Evolutionary conservation across 441 rosid genomes (phyloP), one percentile per base, ranked within the genome.

Genomic region (Dalechampia spathulata): DNA sequence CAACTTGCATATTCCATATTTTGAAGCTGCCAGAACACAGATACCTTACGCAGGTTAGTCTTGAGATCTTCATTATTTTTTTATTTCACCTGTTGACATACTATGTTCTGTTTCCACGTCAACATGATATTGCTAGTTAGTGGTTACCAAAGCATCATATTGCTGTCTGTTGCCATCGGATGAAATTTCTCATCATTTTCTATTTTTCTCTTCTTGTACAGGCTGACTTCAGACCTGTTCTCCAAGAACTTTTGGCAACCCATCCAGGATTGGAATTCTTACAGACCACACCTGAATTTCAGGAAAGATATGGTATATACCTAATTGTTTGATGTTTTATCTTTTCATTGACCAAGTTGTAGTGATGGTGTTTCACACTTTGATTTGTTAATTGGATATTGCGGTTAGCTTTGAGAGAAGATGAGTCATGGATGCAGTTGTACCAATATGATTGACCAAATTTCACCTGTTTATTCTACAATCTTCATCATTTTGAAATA

Each of bases 261-360:
- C 99, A 93, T 81, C 89, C 96, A 2, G 99, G 99, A 38, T 72
- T 93, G 73, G 99, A 90, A 66, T 90, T 93, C 75, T 71, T 93
- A 59, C 93, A 87, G 61, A 75, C 70, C 62, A 93, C 96, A 30
- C 99, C 97, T 48, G 99, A 92, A 73, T 92, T 93, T 81, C 99
- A 90, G 75, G 93, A 93, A 79, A 87, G 99, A 93, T 93, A 93
- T 64, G 97, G 99, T 89, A 72, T 19, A 79, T 72, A 62, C 60
- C 55, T 6, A 48, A 45, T 51, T 39, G 12, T 45, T 37, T 15
- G 12, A 25, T 30, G 15, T 6, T 5, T 27, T 20, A 51, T 69
- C 22, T 55, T 46, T 37, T 37, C 28, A 17, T 23, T 6, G 8
- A 28, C 48, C 16, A 62, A 39, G 13, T 9, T 40, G 4, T 39